Evolutionary conservation across 768 basidiomycete genomes (phyloP), one percentile per base, ranked within the genome.

Genomic region (Rossbeevera mucosa): DNA sequence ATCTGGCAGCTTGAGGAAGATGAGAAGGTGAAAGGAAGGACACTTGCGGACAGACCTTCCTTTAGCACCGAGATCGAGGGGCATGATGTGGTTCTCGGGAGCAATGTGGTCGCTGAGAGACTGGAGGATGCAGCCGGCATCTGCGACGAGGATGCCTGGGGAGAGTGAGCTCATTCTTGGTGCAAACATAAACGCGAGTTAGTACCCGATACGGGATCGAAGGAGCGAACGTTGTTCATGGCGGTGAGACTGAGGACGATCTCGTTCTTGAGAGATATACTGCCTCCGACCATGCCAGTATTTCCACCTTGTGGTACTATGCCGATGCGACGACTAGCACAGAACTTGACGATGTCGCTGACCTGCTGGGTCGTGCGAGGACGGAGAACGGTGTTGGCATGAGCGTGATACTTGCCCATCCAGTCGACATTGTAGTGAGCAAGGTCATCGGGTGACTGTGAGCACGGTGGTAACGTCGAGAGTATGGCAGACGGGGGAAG

Each of bases 241-340:
- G 88, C 92, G 20, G 83, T 75, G 36, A 95, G 77, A 55, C 81
- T 93, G 47, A 99, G 73, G 47, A 99, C 79, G 56, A 98, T 70
- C 70, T 99, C 96, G 66, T 94, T 86, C 59, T 82, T 75, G 33
- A 93, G 66, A 0, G 96, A 95, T 11, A 95, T 88, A 56, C 94
- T 85, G 31, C 96, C 96, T 51, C 94, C 96, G 31, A 99, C 96
- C 12, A 99, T 80, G 14, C 96, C 96, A 0, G 96, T 99, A 73
- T 99, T 99, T 43, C 96, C 96, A 44, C 96, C 95, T 69, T 99
- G 96, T 2, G 96, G 96, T 2, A 96, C 94, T 49, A 98, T 80
- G n/a, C 85, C 86, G 38, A 99, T 88, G 50, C 80, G 78, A 51
- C 82, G 78, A 49, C 85, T 76, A 60, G 86, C 82, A 70, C 96